Evolutionary conservation across 441 rosid species (phyloP), one percentile per base, ranked within the genome.

Genomic region (Brassica hybrid): DNA sequence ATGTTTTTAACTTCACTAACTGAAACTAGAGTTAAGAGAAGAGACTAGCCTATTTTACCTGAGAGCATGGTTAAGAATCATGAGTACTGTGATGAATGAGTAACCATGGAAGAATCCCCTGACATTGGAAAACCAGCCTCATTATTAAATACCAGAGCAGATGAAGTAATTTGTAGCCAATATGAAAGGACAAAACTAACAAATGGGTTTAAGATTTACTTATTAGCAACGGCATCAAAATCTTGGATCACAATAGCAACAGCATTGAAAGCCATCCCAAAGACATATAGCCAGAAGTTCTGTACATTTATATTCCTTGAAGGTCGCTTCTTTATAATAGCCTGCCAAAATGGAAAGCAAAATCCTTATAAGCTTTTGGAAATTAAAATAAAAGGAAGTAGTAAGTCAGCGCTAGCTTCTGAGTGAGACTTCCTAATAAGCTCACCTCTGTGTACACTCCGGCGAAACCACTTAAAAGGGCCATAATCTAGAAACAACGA

Each of bases 91-190:
- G 67, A 92, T 86, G 16, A 85, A 76, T 30, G 99, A 88, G 80
- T 96, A 93, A 23, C 99, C 99, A 78, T 96, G 97, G 83, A 96
- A 96, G 85, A 96, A 96, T 43, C 99, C 99, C 89, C 97, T 95
- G 86, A 67, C 80, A 62, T 69, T 54, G 52, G 69, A 69, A 59
- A 61, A 69, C 13, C 18, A 0, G 1, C 43, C 7, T n/a, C n/a
- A n/a, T n/a, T 23, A 9, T 32, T 81, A 32, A 74, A 16, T 43
- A 63, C 63, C 62, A 74, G 17, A 57, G 30, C 17, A 69, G 72
- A 69, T 54, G 56, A 19, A 58, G 30, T 64, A 27, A 58, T 36
- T 58, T 63, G n/a, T 25, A 69, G 43, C 63, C 32, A 69, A 25
- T 64, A 67, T 19, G 18, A 67, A 72, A 12, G 61, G 48, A 67